These are phyloP conservation scores for Saturnispora saitoi DNA, from an alignment of 805 yeast species.

Conservation along the genomic window DNA sequence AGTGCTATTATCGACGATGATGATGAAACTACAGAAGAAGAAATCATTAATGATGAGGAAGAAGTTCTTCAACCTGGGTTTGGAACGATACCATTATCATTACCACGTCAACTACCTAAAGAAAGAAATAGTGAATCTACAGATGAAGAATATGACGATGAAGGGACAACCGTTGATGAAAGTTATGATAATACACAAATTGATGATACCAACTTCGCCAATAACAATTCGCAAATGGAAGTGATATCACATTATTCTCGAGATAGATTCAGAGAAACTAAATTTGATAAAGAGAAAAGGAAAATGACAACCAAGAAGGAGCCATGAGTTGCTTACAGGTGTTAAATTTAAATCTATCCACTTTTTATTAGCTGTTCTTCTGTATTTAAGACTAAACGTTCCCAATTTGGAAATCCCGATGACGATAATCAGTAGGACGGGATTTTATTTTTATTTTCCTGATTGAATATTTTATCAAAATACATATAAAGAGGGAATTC, in stretches of 20 bases:
- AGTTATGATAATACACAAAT: not conserved
- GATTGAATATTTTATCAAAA: too few relatives aligned
- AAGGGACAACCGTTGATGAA: constrained; percentile 1
- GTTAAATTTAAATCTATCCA: too few relatives aligned
- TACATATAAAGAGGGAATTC: too few relatives aligned
- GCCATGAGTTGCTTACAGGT: not conserved
- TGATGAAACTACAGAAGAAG: constrained; percentile 16
- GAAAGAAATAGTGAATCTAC: not conserved
- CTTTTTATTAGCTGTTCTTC: too few relatives aligned
- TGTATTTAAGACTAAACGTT: not conserved
- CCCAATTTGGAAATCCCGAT: not conserved
- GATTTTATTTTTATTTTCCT: too few relatives aligned
- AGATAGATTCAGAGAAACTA: constrained; percentile 10
- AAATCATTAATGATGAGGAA: constrained; percentile 18
- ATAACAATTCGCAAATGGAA: not conserved
- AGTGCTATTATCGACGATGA: constrained; percentile 5
- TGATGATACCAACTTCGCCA: not conserved
- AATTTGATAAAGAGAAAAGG: constrained; percentile 7
- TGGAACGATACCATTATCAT: not conserved
- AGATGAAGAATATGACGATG: constrained; percentile 2
- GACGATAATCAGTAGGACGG: not conserved
- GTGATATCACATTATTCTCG: not conserved
- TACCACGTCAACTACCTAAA: not conserved
- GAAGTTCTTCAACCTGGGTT: constrained; percentile 3
- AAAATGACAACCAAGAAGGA: constrained; percentile 10